A percentile compares a stretch with the other conserved stretches of the same genome.
These are phyloP conservation scores for Metarhizium sp. DNA, from an alignment of 2,329 filamentous ascomycete species.

Conservation along the genomic window DNA sequence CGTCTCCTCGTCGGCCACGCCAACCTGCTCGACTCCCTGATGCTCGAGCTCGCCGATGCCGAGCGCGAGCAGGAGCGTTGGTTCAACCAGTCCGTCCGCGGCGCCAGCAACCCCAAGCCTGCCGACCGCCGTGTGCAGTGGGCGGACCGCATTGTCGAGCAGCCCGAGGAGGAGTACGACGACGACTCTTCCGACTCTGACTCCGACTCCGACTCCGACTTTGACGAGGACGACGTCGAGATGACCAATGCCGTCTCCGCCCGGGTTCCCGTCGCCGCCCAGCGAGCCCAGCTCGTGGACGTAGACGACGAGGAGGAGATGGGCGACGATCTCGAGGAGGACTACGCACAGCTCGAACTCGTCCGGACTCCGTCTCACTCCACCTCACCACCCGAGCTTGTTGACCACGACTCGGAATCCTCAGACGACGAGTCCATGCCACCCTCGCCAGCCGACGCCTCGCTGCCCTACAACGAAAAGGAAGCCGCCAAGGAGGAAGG, in stretches of 20 bases:
- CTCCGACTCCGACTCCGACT: slow-evolving; percentile 35
- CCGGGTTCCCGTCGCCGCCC: slow-evolving; percentile 30
- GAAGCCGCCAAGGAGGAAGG: slow-evolving; percentile 32
- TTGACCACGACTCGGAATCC: slow-evolving; percentile 60
- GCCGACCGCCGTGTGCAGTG: slow-evolving; percentile 75
- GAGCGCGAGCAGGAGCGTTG: slow-evolving; percentile 93
- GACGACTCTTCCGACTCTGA: slow-evolving; percentile 42
- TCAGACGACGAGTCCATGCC: slow-evolving; percentile 71
- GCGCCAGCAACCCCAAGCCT: slow-evolving; percentile 43
- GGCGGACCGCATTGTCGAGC: slow-evolving; percentile 70
- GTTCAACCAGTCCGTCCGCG: slow-evolving; percentile 93
- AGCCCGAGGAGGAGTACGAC: slow-evolving; percentile 59
- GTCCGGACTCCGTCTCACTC: slow-evolving; percentile 60
- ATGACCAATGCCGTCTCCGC: slow-evolving; percentile 41
- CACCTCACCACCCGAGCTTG: slow-evolving; percentile 57
- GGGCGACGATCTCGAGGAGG: slow-evolving; percentile 50
- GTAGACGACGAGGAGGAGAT: slow-evolving; percentile 33
- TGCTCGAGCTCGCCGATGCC: slow-evolving; percentile 84
- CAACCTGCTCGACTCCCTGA: slow-evolving; percentile 93
- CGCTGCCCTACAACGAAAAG: slow-evolving; percentile 53
- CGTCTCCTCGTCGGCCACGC: slow-evolving; percentile 93
- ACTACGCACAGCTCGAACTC: slow-evolving; percentile 55
- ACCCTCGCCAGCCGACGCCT: slow-evolving; percentile 52
- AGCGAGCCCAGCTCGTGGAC: slow-evolving; percentile 16
- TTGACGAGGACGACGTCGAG: slow-evolving; percentile 51